Evolutionary conservation across 352 stramenopile species (phyloP), one percentile per base, ranked within the genome.

Genomic region (Pythium dissotocum): DNA sequence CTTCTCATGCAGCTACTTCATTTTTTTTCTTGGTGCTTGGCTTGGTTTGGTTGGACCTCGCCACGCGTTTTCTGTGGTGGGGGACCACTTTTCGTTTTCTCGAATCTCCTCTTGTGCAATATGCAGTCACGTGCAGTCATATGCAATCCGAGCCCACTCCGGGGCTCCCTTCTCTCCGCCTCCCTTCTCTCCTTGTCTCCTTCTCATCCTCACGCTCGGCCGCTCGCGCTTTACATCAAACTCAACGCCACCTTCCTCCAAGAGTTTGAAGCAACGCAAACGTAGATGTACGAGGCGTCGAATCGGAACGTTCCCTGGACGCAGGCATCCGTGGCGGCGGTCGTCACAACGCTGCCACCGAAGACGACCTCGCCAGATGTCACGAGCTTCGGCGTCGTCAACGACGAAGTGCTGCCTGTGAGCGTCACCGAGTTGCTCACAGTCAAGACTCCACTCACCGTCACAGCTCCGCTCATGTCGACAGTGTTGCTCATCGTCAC

Each of bases 271-370:
- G 52, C 42, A 16, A 61, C 56, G 57, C 72, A 78, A 16, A 78
- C 40, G 69, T 78, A 78, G 28, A 78, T 26, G 60, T 76, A 74
- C 16, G 49, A 46, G 4, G 48, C 16, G 52, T 78, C 69, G 26
- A 66, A 76, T 36, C 52, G 30, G 51, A 78, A 58, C 18, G 59
- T 62, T 13, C 72, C 72, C 30, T 18, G 33, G 2, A 38, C 55
- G 51, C 72, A 78, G 1, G 53, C 21, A 13, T 48, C 24, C 12
- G 33, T 42, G 16, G 32, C 12, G 3, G 58, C 30, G 12, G 52
- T 42, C 14, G 66, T 58, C 6, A 16, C 21, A n/a, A 35, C 18
- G 52, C 65, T 76, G 32, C 70, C 70, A 42, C 53, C 36, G 18
- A 76, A 58, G 32, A 76, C 62, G 14, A 76, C 62, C 1, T 65